Evolutionary conservation across 768 basidiomycete species (phyloP).

Genomic region (Tylopilus sp.): DNA sequence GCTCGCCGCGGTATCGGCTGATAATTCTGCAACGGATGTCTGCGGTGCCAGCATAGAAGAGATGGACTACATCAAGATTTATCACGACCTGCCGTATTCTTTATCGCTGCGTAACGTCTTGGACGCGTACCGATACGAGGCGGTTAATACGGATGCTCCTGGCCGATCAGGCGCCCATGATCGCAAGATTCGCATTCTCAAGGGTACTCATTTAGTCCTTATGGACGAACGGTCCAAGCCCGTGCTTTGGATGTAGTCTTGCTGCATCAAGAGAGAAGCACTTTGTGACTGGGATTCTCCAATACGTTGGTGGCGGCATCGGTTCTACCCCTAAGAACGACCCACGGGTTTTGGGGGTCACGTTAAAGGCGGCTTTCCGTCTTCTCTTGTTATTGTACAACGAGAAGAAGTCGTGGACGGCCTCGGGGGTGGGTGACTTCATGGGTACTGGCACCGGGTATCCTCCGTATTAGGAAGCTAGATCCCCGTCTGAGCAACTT

Average conservation of each 20-base stretch:
- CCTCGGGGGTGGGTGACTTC: constrained; percentile 6
- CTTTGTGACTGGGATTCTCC: constrained; percentile 21
- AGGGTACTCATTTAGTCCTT: constrained; percentile 46
- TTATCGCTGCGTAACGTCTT: constrained; percentile 49
- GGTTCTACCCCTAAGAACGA: constrained; percentile 16
- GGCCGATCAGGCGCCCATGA: constrained; percentile 27
- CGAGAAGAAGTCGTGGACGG: constrained; percentile 10
- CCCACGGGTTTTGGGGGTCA: constrained; percentile 1
- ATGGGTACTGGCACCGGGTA: constrained; percentile 9
- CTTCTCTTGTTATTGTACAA: constrained; percentile 11
- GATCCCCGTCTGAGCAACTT: neutral
- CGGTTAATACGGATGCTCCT: constrained; percentile 4
- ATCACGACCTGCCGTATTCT: constrained; percentile 49
- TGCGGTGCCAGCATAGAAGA: constrained; percentile 25
- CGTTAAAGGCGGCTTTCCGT: constrained; percentile 6
- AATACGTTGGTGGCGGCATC: constrained; percentile 16
- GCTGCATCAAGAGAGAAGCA: constrained; percentile 15
- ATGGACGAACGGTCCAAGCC: constrained; percentile 46
- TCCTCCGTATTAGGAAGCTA: constrained; percentile 4
- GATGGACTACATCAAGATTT: constrained; percentile 55
- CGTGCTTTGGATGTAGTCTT: constrained; percentile 37
- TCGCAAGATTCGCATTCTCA: constrained; percentile 44
- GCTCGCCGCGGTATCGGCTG: constrained; percentile 3
- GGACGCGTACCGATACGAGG: constrained; percentile 46
- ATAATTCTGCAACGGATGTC: constrained; percentile 13